These are phyloP conservation scores for Penicillium ochrochloron DNA, from an alignment of 495 filamentous ascomycete species.

Conservation along the genomic window DNA sequence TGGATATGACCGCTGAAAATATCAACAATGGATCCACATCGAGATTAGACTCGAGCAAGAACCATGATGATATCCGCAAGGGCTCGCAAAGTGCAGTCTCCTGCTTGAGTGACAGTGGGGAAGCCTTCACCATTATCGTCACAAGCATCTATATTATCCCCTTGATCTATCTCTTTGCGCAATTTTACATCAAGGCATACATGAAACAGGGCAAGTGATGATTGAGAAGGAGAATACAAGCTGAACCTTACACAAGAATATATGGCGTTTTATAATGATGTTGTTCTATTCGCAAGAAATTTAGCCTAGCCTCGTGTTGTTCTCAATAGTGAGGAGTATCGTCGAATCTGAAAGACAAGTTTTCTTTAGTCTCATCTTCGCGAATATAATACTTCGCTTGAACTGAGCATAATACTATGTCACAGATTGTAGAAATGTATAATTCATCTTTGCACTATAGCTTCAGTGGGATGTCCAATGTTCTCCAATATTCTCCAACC, in stretches of 20 bases:
- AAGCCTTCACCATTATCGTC: conserved; percentile 10
- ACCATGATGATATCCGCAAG: neutral
- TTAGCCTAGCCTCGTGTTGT: neutral
- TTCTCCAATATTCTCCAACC: neutral
- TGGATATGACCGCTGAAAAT: neutral
- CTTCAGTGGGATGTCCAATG: neutral
- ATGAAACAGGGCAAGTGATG: neutral
- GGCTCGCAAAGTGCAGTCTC: conserved; percentile 1
- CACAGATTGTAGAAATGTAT: no score
- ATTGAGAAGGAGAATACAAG: no score
- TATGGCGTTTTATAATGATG: neutral
- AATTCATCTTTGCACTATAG: no score
- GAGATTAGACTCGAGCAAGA: neutral
- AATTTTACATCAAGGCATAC: conserved; percentile 32
- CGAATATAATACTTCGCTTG: no score
- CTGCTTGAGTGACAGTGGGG: conserved; percentile 22
- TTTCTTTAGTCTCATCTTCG: no score
- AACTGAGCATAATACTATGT: no score
- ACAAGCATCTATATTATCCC: conserved; percentile 20
- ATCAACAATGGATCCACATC: neutral
- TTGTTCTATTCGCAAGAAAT: neutral
- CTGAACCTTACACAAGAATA: neutral
- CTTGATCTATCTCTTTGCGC: conserved; percentile 20
- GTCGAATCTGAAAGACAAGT: no score
- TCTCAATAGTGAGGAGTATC: no score